phyloP scores from a whole-genome alignment of 108 stramenopile species.

The Skeletonema menzelii region DNA sequence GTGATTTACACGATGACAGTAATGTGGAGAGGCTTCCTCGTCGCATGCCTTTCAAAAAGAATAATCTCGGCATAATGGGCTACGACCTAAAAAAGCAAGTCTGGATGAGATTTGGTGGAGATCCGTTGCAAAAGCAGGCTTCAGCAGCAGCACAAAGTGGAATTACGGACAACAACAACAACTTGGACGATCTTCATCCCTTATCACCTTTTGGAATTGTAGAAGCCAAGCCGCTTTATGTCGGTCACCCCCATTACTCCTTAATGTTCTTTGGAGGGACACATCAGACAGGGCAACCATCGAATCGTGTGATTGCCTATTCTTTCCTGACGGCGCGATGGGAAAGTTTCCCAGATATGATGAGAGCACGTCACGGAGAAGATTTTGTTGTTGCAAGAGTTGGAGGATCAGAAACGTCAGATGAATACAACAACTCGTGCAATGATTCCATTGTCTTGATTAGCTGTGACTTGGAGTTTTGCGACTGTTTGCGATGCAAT shows the following conservation, averaged over 20 bases:
- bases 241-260: conserved; percentile 20
- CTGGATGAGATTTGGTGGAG: conserved; percentile 34
- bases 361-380: conserved; percentile 16
- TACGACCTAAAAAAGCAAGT: conserved; percentile 5
- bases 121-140: conserved; percentile 8
- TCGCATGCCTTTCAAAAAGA: conserved; percentile 23
- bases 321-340: conserved; percentile 31
- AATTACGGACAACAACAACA: not conserved
- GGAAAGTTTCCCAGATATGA: conserved; percentile 30
- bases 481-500: conserved; percentile 32
- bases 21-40: conserved; percentile 3
- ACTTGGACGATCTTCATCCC: conserved; percentile 6
- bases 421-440: not conserved
- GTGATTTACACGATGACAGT: not conserved
- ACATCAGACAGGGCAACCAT: conserved; percentile 9
- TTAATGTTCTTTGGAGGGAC: conserved; percentile 30
- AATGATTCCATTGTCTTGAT: conserved; percentile 26
- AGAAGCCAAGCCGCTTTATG: conserved; percentile 16
- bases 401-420: not conserved
- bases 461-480: conserved; percentile 28
- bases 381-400: conserved; percentile 29
- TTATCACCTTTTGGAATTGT: conserved; percentile 18
- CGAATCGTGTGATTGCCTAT: conserved; percentile 18
- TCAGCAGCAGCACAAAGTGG: not conserved
- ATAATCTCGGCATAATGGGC: conserved; percentile 28